Evolutionary conservation across 1,139 yeast species (phyloP), one percentile per base, ranked within the genome.

Genomic region (Saccharomycopsis hybrid): DNA sequence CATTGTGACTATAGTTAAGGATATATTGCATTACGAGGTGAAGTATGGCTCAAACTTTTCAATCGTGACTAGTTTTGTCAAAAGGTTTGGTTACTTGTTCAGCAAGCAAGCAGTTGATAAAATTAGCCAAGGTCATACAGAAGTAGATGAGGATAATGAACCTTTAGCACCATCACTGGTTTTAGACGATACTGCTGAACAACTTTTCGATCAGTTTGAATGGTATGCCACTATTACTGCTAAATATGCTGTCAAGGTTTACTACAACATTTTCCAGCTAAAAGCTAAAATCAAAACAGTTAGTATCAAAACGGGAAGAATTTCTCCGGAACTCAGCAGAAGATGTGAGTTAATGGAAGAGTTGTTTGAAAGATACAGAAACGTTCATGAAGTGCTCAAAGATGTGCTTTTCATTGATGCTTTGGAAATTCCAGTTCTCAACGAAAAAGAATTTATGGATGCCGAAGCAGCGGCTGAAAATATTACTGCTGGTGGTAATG

Each of bases 1-100:
- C 18, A 18, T 18, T 18, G 18, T 18, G 18, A 18, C 18, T 18
- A 18, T 18, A 18, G 18, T 18, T 18, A 18, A 13, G 5, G 39
- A 62, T 67, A 55, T 54, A 62, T 28, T 48, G 56, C 32, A 73
- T 46, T 75, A 68, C 57, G 80, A 46, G n/a, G 48, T 52, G 37
- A 58, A 57, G 33, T 59, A 57, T 57, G 49, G 61, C 50, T 5
- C 52, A 44, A 30, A 52, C 48, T n/a, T 46, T 13, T 27, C 50
- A 2, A 43, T 50, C 5, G 43, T 51, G 11, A 28, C 35, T 13
- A 28, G 37, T 37, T 46, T 46, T 43, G 11, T 52, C 27, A 44
- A 44, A 29, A 28, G 40, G 13, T 43, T 48, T 45, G 42, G 41
- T 9, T n/a, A 36, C 13, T 13, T 36, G 36, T 32, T 41, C 25